Evolutionary conservation across 768 basidiomycete genomes (phyloP).

Genomic region (Calvatia gigantea): DNA sequence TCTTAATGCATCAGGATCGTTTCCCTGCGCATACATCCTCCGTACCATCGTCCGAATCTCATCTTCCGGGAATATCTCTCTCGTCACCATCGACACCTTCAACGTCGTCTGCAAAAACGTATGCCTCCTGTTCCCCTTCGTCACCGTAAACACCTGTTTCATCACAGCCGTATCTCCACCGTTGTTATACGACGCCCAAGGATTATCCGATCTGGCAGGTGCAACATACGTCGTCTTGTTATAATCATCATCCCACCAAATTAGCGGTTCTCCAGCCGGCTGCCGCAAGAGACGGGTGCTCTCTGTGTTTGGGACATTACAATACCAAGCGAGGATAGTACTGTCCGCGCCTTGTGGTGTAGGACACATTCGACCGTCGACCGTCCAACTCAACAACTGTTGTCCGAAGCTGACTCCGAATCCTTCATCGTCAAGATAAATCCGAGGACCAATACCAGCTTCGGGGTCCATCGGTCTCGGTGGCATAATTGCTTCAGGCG

Average conservation of each 20-base stretch:
- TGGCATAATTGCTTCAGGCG: constrained; percentile 7
- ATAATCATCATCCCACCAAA: constrained; percentile 17
- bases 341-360: not conserved
- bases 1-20: constrained; percentile 2
- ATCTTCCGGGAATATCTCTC: constrained; percentile 3
- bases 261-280: constrained; percentile 12
- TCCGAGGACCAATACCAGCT: constrained; percentile 10
- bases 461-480: not conserved
- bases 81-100: constrained; percentile 14
- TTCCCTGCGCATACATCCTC: constrained; percentile 10
- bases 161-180: constrained; percentile 18
- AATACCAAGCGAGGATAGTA: constrained; percentile 9
- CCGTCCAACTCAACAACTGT: not conserved
- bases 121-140: constrained; percentile 15
- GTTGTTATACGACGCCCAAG: constrained; percentile 12
- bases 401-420: constrained; percentile 15
- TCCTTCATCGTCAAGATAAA: constrained; percentile 19
- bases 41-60: constrained; percentile 15
- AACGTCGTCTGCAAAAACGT: constrained; percentile 19
- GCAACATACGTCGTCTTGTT: constrained; percentile 3
- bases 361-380: not conserved
- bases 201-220: constrained; percentile 16
- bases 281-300: not conserved
- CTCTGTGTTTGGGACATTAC: constrained; percentile 10
- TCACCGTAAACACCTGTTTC: constrained; percentile 22